Evolutionary conservation across 2,329 filamentous ascomycete species (phyloP).

Genomic region (Alternaria arborescens): DNA sequence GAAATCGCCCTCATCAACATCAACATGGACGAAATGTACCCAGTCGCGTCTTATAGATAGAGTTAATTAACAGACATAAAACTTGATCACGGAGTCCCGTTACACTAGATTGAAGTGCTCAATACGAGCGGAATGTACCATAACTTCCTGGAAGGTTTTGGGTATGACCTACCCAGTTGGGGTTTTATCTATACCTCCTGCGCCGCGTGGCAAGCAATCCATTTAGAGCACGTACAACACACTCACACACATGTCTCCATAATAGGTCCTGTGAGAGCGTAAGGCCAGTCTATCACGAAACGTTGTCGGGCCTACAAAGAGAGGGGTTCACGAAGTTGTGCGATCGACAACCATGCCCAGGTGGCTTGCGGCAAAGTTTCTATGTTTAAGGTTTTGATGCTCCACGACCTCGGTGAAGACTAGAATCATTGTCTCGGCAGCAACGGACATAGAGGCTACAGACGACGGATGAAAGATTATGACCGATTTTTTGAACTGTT

Average conservation of each 20-base stretch:
- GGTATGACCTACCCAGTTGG: no score
- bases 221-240: not conserved
- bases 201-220: not conserved
- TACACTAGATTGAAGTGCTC: accelerated
- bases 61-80: not conserved
- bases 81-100: not conserved
- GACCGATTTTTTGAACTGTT: not conserved
- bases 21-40: not conserved
- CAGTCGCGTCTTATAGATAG: not conserved
- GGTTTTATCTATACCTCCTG: not conserved
- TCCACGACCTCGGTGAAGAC: not conserved
- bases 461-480: not conserved
- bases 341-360: not conserved
- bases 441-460: not conserved
- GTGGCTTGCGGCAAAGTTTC: not conserved
- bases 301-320: not conserved
- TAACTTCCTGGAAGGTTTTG: not conserved
- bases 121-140: no score
- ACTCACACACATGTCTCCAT: not conserved
- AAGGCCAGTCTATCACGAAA: not conserved
- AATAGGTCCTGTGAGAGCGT: not conserved
- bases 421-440: not conserved
- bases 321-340: not conserved
- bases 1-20: not conserved
- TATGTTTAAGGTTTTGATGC: not conserved